Evolutionary conservation across 2,329 filamentous ascomycete genomes (phyloP), one percentile per base, ranked within the genome.

Genomic region (Colletotrichum eleusines): DNA sequence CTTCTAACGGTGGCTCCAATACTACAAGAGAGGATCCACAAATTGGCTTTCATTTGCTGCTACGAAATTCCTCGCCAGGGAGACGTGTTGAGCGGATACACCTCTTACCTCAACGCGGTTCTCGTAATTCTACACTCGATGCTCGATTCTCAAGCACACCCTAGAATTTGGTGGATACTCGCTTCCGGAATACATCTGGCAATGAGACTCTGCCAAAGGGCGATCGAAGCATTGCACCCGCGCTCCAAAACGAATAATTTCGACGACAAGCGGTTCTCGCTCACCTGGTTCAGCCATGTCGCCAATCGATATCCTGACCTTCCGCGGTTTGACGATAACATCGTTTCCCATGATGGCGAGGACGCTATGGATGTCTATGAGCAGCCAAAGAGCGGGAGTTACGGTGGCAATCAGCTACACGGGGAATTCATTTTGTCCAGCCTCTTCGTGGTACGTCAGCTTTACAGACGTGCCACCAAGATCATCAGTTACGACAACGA

Each of bases 41-140:
- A 84, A 2, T 73, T 89, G 3, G 84, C 84, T 3, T 85, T 83
- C 64, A 79, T 89, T 58, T 84, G 85, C 35, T 87, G 85, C 75
- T 86, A 85, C 1, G 78, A 81, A 50, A 69, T 82, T 0, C 80
- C 81, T 1, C 73, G 68, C 2, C 69, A 74, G 4, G 73, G 74
- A 1, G 73, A 75, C 7, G 76, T 78, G 1, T 76, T 85, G n/a
- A 69, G 76, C 18, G 81, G 86, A 70, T 84, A 84, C 64, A 67
- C 85, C 14, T 80, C 78, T 7, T 78, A 85, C 23, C 74, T 80
- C 33, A 76, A 79, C 48, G 75, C 78, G 2, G 72, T 87, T 6
- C 60, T 79, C 31, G 59, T 75, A 57, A 77, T 82, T 73, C 73
- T 87, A 0, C 75, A 79, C 62, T 77, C 76, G 9, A 78, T 80